Evolutionary conservation across 176 grass and related monocot species (phyloP).

Genomic region (Zizania latifolia): DNA sequence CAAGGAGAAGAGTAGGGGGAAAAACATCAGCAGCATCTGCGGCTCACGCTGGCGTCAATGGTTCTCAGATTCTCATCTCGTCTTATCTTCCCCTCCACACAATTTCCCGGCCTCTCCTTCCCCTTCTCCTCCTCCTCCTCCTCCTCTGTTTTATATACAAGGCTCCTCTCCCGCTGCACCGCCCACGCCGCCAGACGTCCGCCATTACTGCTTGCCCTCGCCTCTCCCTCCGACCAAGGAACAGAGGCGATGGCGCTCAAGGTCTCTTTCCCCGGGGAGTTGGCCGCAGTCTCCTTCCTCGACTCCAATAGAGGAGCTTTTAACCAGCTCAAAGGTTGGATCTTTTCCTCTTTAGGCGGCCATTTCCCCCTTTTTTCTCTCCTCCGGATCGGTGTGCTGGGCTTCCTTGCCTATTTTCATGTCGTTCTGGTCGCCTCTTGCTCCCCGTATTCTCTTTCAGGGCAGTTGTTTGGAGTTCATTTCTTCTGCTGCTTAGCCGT

Average conservation of each 20-base stretch:
- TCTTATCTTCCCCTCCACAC: constrained; percentile 43
- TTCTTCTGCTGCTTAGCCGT: background rate
- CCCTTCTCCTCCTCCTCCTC: background rate
- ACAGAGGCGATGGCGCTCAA: constrained; percentile 61
- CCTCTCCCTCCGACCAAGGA: background rate
- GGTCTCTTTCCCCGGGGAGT: constrained; percentile 45
- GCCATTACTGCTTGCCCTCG: background rate
- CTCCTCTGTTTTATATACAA: background rate
- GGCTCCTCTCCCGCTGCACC: background rate
- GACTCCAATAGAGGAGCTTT: constrained; percentile 44
- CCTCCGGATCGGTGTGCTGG: background rate
- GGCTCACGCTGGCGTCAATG: background rate
- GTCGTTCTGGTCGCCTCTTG: background rate
- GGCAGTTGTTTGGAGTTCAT: background rate
- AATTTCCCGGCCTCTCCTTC: background rate
- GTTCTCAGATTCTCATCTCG: constrained; percentile 40
- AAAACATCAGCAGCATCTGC: too few species aligned
- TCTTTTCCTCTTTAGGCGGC: constrained; percentile 18
- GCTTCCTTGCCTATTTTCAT: background rate
- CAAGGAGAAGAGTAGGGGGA: too few species aligned
- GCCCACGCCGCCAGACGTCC: background rate
- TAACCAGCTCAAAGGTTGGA: constrained; percentile 56
- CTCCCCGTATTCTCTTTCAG: background rate
- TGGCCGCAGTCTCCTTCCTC: constrained; percentile 47
- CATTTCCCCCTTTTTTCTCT: background rate